Conservation (phyloP, 1,284 basidiomycete genomes). For the Pulchroboletus neoregius region DNA sequence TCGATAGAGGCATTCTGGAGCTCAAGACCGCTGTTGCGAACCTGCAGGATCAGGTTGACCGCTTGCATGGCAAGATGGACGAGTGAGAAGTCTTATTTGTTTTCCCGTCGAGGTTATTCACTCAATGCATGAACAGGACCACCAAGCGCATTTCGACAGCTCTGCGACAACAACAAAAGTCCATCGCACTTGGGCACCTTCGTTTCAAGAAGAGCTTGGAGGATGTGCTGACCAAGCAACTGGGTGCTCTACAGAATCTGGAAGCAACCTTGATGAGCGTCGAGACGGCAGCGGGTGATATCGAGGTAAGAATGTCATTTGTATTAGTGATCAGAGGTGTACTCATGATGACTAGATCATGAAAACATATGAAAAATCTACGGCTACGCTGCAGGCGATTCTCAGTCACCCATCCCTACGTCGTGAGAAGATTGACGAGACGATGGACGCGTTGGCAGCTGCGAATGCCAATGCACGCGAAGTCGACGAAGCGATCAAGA, state of each 20-base stretch:
- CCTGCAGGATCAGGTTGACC: constrained; percentile 64
- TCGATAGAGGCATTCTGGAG: constrained; percentile 74
- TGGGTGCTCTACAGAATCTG: constrained; percentile 71
- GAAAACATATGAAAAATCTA: constrained; percentile 79
- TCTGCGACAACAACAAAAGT: constrained; percentile 66
- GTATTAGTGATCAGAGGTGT: not conserved
- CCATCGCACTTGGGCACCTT: constrained; percentile 71
- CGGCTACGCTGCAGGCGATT: constrained; percentile 69
- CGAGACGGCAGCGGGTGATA: constrained; percentile 83
- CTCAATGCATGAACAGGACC: constrained; percentile 42
- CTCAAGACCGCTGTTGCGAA: constrained; percentile 64
- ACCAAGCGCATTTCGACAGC: constrained; percentile 63
- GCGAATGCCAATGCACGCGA: constrained; percentile 79
- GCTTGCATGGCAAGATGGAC: constrained; percentile 63
- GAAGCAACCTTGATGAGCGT: constrained; percentile 76
- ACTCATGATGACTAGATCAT: constrained; percentile 60
- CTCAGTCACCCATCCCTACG: constrained; percentile 79
- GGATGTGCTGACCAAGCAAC: constrained; percentile 71
- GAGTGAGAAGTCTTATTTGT: constrained; percentile 44
- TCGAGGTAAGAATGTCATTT: constrained; percentile 56
- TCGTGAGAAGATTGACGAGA: constrained; percentile 74
- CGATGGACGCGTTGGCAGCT: constrained; percentile 83
- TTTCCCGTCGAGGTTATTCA: not conserved
- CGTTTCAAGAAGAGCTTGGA: constrained; percentile 79
- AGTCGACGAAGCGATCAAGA: constrained; percentile 72